phyloP scores from a whole-genome alignment of 768 basidiomycete species.

The Hygrocybe coccinea region DNA sequence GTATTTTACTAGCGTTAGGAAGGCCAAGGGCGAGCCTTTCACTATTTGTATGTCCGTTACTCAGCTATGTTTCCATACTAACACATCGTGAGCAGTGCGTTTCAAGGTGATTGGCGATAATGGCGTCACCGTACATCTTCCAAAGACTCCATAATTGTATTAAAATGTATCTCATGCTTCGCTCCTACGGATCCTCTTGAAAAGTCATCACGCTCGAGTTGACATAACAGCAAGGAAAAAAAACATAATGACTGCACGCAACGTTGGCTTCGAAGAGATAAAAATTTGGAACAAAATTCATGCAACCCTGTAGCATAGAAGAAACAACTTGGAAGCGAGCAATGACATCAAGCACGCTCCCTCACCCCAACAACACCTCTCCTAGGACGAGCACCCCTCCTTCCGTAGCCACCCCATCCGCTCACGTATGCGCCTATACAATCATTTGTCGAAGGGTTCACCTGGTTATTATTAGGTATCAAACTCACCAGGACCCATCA shows the following conservation, averaged over 20 bases:
- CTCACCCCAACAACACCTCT: background rate
- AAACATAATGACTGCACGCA: background rate
- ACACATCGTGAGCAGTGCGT: constrained; percentile 41
- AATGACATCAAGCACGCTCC: background rate
- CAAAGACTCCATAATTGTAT: constrained; percentile 16
- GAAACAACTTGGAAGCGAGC: background rate
- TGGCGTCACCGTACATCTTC: constrained; percentile 41
- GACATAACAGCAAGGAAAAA: background rate
- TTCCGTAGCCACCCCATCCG: constrained; percentile 69
- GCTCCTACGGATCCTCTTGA: too few species aligned
- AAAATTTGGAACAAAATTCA: too few species aligned
- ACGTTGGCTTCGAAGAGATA: too few species aligned
- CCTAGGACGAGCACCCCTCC: constrained; percentile 33
- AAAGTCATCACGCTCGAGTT: too few species aligned
- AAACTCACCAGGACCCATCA: constrained; percentile 66
- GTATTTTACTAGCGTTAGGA: constrained; percentile 80
- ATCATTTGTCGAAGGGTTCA: too few species aligned
- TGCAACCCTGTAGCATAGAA: background rate
- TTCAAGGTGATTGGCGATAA: constrained; percentile 65
- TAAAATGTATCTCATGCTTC: constrained; percentile 14
- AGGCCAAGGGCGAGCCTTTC: constrained; percentile 66
- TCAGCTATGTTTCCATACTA: background rate
- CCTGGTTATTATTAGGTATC: too few species aligned
- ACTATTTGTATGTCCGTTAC: constrained; percentile 53
- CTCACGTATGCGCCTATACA: constrained; percentile 36